Percentiles rank a stretch among this genome's conserved stretches.
Conservation (phyloP, 106 monocot genomes). For the Gastrodia elata region DNA sequence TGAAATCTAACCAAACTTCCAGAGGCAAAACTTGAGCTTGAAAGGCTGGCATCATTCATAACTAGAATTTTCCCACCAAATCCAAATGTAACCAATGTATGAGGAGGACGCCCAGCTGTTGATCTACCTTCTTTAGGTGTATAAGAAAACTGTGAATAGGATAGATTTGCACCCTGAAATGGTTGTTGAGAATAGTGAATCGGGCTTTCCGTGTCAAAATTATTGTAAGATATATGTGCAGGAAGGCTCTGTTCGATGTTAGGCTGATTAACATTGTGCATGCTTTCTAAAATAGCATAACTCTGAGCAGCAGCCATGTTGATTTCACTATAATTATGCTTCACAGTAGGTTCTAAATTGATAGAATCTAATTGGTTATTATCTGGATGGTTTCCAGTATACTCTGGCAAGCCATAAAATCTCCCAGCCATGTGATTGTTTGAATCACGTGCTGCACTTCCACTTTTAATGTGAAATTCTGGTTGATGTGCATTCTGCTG, state of each 20-base stretch:
- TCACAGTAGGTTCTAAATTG: conserved; percentile 14
- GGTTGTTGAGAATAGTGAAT: conserved; percentile 35
- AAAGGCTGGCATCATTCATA: conserved; percentile 44
- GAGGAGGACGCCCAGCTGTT: conserved; percentile 80
- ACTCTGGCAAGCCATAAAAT: conserved; percentile 20
- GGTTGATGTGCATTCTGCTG: conserved; percentile 33
- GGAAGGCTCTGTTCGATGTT: conserved; percentile 25
- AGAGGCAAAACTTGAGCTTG: conserved; percentile 22
- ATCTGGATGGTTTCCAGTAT: conserved; percentile 7
- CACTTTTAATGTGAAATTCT: conserved; percentile 14
- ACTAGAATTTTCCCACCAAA: conserved; percentile 94
- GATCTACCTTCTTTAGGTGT: conserved; percentile 54
- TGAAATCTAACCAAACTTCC: conserved; percentile 46
- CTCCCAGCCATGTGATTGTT: conserved; percentile 28
- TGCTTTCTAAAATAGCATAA: conserved; percentile 32
- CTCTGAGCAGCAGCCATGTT: conserved; percentile 16
- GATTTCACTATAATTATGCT: conserved; percentile 19
- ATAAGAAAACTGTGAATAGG: conserved; percentile 29
- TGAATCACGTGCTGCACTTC: conserved; percentile 10
- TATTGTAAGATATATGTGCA: conserved; percentile 26
- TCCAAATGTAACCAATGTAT: conserved; percentile 86
- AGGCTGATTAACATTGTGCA: conserved; percentile 31
- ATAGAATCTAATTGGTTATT: conserved; percentile 27
- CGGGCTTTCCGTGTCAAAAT: conserved; percentile 26
- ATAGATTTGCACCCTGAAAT: conserved; percentile 25